phyloP scores from a whole-genome alignment of 2,329 filamentous ascomycete species.

The Fonsecaea pugnacius region DNA sequence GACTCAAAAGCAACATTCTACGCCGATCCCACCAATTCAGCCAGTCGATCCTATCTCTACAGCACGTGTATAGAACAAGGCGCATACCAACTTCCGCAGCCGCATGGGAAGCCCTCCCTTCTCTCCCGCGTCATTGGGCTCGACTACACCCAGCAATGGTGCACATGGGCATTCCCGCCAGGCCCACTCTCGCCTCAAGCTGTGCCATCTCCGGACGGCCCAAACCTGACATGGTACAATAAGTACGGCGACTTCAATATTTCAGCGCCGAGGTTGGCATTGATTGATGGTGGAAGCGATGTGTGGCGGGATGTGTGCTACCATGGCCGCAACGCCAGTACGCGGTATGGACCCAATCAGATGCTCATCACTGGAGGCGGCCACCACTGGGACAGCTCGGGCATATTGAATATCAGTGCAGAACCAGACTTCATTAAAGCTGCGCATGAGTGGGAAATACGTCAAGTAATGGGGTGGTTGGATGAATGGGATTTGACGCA shows the following conservation, averaged over 20 bases:
- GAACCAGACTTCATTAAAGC: slow-evolving; percentile 59
- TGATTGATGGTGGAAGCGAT: slow-evolving; percentile 59
- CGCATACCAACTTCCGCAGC: slow-evolving; percentile 55
- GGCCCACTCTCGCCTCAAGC: slow-evolving; percentile 43
- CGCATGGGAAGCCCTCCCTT: slow-evolving; percentile 46
- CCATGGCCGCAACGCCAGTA: slow-evolving; percentile 52
- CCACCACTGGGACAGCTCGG: slow-evolving; percentile 58
- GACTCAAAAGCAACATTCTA: slow-evolving; percentile 45
- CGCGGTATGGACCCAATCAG: slow-evolving; percentile 52
- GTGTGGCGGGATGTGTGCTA: slow-evolving; percentile 60
- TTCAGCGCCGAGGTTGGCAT: slow-evolving; percentile 53
- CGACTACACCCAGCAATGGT: slow-evolving; percentile 61
- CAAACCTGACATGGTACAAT: slow-evolving; percentile 51
- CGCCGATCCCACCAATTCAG: slow-evolving; percentile 50
- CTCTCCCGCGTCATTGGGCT: slow-evolving; percentile 55
- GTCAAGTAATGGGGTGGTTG: slow-evolving; percentile 51
- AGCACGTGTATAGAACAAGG: slow-evolving; percentile 55
- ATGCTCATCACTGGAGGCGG: slow-evolving; percentile 57
- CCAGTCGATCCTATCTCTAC: slow-evolving; percentile 55
- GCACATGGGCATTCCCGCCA: slow-evolving; percentile 58
- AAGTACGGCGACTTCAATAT: slow-evolving; percentile 55
- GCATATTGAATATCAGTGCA: slow-evolving; percentile 48
- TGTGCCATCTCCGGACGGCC: slow-evolving; percentile 44
- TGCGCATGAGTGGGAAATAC: slow-evolving; percentile 57
- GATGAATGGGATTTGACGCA: slow-evolving; percentile 27